A percentile compares a stretch with the other conserved stretches of the same genome.
These are phyloP conservation scores for Colletotrichum acutatum DNA, from an alignment of 2,329 filamentous ascomycete species.

Conservation along the genomic window DNA sequence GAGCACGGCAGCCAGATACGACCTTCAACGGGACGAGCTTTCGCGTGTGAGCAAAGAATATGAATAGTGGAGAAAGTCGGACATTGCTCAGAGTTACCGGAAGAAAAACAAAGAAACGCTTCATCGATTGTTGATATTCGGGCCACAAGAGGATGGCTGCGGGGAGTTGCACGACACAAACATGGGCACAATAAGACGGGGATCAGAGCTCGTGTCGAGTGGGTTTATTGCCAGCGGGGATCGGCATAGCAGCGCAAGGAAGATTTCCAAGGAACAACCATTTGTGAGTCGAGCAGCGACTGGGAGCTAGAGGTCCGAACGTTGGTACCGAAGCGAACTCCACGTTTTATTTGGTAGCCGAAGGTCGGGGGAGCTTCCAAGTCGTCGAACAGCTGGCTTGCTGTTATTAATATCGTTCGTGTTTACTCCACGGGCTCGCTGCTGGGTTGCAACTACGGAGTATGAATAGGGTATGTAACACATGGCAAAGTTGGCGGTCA, in stretches of 20 bases:
- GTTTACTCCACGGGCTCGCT: background rate
- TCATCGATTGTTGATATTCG: background rate
- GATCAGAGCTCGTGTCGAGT: conserved; percentile 22
- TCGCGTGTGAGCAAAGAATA: background rate
- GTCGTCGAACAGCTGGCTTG: background rate
- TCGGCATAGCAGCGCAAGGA: background rate
- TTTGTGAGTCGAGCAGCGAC: background rate
- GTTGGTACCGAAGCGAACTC: background rate
- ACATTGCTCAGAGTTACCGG: background rate
- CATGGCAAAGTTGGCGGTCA: background rate
- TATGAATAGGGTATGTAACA: no score
- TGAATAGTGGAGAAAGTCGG: background rate
- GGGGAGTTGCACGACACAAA: background rate
- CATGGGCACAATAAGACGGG: background rate
- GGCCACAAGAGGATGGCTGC: background rate
- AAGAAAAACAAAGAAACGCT: background rate
- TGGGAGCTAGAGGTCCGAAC: background rate
- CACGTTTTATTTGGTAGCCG: background rate
- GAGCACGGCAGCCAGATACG: background rate
- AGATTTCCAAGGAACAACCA: background rate
- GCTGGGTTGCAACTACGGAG: background rate
- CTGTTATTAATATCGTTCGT: background rate
- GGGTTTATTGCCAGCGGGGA: conserved; percentile 2
- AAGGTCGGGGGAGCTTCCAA: background rate
- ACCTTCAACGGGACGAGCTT: background rate